Conservation (phyloP, 2,329 filamentous ascomycete genomes). For the Fusarium albosuccineum region DNA sequence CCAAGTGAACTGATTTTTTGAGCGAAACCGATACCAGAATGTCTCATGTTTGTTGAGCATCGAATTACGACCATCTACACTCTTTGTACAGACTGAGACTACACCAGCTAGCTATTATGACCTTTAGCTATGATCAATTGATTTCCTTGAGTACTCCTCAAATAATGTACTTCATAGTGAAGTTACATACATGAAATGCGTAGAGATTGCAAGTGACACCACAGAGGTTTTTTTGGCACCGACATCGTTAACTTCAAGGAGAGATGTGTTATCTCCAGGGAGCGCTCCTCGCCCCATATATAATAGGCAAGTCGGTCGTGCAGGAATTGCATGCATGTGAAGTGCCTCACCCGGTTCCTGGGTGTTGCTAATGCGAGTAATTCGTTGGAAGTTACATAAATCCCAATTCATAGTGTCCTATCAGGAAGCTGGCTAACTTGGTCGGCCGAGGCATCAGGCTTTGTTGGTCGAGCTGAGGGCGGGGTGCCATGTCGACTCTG, state of each 20-base stretch:
- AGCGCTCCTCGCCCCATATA: too few species aligned
- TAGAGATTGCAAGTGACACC: too few species aligned
- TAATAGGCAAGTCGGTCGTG: too few species aligned
- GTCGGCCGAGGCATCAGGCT: slow-evolving; percentile 22
- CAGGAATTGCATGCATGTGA: not conserved
- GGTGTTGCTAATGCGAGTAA: not conserved
- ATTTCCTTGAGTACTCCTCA: slow-evolving; percentile 36
- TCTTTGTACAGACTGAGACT: slow-evolving; percentile 37
- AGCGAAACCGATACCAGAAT: slow-evolving; percentile 38
- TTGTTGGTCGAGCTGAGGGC: slow-evolving; percentile 21
- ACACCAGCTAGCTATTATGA: slow-evolving; percentile 37
- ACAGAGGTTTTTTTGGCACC: too few species aligned
- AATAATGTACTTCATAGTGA: not conserved
- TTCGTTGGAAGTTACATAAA: not conserved
- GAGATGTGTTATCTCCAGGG: too few species aligned
- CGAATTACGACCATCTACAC: slow-evolving; percentile 42
- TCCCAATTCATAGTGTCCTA: slow-evolving; percentile 17
- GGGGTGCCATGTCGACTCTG: slow-evolving; percentile 4
- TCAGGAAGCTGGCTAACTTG: slow-evolving; percentile 26
- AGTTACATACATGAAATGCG: not conserved
- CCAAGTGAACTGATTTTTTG: slow-evolving; percentile 38
- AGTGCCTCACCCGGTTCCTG: not conserved
- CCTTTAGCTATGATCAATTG: slow-evolving; percentile 37
- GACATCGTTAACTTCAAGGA: too few species aligned
- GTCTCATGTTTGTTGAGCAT: slow-evolving; percentile 23